Conservation (phyloP, 148 eudicot species). For the Nyssa sinensis region DNA sequence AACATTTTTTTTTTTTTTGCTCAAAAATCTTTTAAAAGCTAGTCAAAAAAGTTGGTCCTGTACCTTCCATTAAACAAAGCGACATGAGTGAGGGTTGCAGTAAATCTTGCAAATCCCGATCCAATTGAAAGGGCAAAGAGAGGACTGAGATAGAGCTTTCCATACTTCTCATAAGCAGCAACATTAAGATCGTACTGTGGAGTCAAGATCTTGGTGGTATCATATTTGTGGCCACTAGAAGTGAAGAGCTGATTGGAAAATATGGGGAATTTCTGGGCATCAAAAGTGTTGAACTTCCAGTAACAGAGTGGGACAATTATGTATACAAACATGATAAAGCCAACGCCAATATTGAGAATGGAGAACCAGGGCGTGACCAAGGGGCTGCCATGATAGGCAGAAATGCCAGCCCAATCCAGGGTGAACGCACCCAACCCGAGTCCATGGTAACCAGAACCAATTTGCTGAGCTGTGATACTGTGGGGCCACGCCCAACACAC, state of each 20-base stretch:
- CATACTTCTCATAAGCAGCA: conserved; percentile 75
- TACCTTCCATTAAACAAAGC: conserved; percentile 95
- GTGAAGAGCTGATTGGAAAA: conserved; percentile 92
- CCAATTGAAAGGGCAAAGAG: conserved; percentile 97
- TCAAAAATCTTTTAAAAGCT: too few species aligned
- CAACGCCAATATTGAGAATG: conserved; percentile 78
- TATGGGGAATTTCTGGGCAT: conserved; percentile 82
- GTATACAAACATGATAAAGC: conserved; percentile 90
- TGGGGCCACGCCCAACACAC: conserved; percentile 96
- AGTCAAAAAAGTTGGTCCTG: too few species aligned
- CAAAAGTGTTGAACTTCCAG: conserved; percentile 88
- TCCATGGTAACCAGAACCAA: conserved; percentile 94
- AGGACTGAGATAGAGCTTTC: conserved; percentile 92
- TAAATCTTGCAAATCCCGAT: conserved; percentile 88
- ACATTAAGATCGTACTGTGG: conserved; percentile 79
- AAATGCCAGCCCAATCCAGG: conserved; percentile 98
- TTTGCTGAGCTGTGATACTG: conserved; percentile 92
- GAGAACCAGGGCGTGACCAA: conserved; percentile 90
- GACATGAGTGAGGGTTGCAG: conserved; percentile 91
- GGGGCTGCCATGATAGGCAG: conserved; percentile 98
- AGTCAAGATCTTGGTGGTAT: conserved; percentile 82
- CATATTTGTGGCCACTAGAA: conserved; percentile 69
- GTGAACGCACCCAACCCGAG: conserved; percentile 98
- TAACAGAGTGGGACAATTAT: conserved; percentile 86
- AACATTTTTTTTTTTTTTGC: too few species aligned